Evolutionary conservation across 2,329 filamentous ascomycete species (phyloP).

Genomic region (Trichoderma lentiforme): DNA sequence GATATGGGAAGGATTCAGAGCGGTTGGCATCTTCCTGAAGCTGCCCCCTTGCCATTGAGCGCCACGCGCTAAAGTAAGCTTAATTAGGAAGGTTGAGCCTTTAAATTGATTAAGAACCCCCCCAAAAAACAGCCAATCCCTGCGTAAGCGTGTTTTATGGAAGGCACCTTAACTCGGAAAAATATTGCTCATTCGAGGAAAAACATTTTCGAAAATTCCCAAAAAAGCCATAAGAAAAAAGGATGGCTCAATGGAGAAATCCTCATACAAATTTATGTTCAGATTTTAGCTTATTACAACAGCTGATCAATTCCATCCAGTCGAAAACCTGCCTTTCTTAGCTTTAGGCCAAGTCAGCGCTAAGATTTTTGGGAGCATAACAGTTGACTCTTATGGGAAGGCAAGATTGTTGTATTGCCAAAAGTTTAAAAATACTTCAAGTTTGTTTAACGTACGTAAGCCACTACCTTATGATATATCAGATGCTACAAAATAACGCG

Average conservation of each 20-base stretch:
- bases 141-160: neutral
- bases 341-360: neutral
- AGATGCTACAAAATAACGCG: too few species aligned
- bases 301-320: neutral
- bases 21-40: neutral
- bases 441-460: too few species aligned
- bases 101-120: neutral
- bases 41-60: neutral
- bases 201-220: neutral
- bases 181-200: neutral
- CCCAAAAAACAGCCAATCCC: neutral
- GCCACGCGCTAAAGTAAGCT: slow-evolving; percentile 4
- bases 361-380: neutral
- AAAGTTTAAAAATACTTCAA: too few species aligned
- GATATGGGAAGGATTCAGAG: neutral
- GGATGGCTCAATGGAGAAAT: neutral
- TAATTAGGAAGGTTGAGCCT: neutral
- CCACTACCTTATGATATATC: too few species aligned
- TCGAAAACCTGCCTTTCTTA: neutral
- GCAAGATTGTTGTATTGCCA: neutral
- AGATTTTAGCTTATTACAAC: neutral
- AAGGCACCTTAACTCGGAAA: neutral
- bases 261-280: neutral
- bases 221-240: neutral
- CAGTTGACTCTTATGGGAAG: neutral